These are phyloP conservation scores for Phragmites australis DNA, from an alignment of 176 grass and related monocot genomes.

Conservation along the genomic window DNA sequence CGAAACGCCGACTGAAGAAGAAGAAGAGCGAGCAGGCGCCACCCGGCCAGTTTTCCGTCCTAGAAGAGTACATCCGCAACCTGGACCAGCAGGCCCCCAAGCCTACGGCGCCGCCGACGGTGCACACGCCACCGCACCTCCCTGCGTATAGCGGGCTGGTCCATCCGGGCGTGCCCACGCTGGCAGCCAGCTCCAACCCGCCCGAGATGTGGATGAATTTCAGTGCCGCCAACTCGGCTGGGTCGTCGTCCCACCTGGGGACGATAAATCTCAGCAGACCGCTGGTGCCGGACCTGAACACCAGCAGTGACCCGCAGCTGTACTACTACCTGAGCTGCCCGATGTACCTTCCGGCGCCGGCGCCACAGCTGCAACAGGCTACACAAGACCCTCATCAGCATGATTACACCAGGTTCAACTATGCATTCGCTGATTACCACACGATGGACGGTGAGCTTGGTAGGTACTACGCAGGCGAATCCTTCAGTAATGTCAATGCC, in stretches of 20 bases:
- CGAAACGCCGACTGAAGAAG: constrained; percentile 52
- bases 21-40: constrained; percentile 44
- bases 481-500: neutral
- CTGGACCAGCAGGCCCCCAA: neutral
- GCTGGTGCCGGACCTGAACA: constrained; percentile 13
- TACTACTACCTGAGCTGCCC: neutral
- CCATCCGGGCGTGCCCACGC: neutral
- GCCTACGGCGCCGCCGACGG: neutral
- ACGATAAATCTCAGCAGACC: neutral
- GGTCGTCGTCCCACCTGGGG: neutral
- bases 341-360: neutral
- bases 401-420: neutral
- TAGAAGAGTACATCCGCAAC: constrained; percentile 66
- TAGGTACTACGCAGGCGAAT: neutral
- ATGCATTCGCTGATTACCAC: neutral
- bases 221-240: neutral
- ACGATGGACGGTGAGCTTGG: neutral
- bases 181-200: neutral
- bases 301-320: neutral
- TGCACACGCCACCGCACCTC: neutral
- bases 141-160: neutral
- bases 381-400: neutral
- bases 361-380: neutral
- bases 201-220: neutral
- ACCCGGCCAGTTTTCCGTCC: constrained; percentile 29